Evolutionary conservation across 345 rosid genomes (phyloP), one percentile per base, ranked within the genome.

Genomic region (Melaleuca quinquenervia): DNA sequence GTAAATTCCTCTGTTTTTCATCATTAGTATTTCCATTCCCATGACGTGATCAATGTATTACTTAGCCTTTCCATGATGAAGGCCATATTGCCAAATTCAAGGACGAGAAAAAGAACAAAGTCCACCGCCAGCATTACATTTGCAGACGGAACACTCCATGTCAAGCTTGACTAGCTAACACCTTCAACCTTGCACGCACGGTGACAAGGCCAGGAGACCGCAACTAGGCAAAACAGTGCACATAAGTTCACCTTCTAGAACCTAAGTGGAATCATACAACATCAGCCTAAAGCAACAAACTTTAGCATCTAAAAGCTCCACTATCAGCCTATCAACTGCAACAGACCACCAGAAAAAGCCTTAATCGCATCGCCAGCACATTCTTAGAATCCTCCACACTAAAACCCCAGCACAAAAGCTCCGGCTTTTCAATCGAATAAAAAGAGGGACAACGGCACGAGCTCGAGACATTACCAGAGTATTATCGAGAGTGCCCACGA

Each of bases 401-500:
- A 5, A 36, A 70, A 70, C 80, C 78, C 48, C 80, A 70, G 26
- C 48, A 6, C 80, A 70, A 70, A 36, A 8, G 36, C 80, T 18
- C 36, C 24, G 1, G 80, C 48, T 0, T 18, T 36, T n/a, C 44
- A 82, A 49, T 45, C 8, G 70, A 87, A 70, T 70, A 16, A 50
- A 26, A 6, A 22, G 85, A 51, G 27, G 64, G 52, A 85, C 27
- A 80, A 64, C 7, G 29, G 11, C 24, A 82, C 29, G 45, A 52
- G 75, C 8, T 1, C 6, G 36, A 60, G 36, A 82, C 15, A 92
- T 88, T 87, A 96, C 99, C 94, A 97, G 86, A n/a, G 95, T 92
- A 88, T 93, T 93, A 85, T 96, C 98, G 29, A 95, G 93, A 18
- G 98, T 95, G 14, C 98, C 99, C 84, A 97, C 98, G 82, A 97